phyloP scores from a whole-genome alignment of 306 rosid species.

The Betula pendula region DNA sequence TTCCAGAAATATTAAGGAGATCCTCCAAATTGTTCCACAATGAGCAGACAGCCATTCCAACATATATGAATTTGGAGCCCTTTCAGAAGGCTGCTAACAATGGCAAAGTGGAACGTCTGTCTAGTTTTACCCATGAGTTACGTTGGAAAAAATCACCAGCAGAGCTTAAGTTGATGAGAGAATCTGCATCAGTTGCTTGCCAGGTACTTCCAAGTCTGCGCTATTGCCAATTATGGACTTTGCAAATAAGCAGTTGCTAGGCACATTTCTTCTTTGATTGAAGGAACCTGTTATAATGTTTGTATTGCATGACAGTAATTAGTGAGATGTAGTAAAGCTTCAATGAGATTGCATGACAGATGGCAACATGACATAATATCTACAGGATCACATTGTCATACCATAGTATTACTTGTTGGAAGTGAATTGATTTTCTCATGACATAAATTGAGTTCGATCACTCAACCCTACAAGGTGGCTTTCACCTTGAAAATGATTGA shows the following conservation, averaged over 20 bases:
- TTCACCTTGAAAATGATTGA: background rate
- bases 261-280: background rate
- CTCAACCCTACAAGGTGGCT: background rate
- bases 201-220: constrained; percentile 55
- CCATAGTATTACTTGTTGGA: background rate
- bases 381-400: background rate
- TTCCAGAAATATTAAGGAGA: constrained; percentile 67
- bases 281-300: background rate
- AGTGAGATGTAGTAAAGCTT: background rate
- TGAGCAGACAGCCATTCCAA: constrained; percentile 59
- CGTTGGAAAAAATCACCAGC: constrained; percentile 89
- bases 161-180: constrained; percentile 83
- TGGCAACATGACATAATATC: background rate
- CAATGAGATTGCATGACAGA: background rate
- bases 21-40: constrained; percentile 79
- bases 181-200: constrained; percentile 89
- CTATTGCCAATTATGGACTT: background rate
- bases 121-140: constrained; percentile 61
- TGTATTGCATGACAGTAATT: background rate
- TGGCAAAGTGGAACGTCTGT: constrained; percentile 56
- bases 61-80: constrained; percentile 64
- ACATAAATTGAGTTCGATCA: background rate
- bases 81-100: constrained; percentile 54
- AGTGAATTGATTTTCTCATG: background rate
- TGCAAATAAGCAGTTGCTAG: background rate